These are phyloP conservation scores for Strobilomyces confusus DNA, from an alignment of 768 basidiomycete species.

Conservation along the genomic window DNA sequence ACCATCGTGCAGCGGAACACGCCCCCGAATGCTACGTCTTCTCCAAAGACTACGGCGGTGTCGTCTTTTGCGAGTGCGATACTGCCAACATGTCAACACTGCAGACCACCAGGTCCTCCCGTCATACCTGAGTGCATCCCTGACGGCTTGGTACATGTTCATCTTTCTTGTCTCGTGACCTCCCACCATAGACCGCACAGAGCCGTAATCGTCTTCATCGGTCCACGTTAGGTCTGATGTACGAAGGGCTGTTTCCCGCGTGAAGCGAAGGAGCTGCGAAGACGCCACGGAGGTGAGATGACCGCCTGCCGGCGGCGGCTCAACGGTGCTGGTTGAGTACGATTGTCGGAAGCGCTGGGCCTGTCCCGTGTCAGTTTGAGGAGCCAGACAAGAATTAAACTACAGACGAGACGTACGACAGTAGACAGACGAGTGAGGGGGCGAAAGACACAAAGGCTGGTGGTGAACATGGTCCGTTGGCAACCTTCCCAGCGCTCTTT, in stretches of 20 bases:
- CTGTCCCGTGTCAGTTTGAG: constrained; percentile 1
- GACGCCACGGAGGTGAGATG: constrained; percentile 70
- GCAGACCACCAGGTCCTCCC: background rate
- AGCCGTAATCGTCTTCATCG: constrained; percentile 48
- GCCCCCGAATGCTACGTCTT: constrained; percentile 90
- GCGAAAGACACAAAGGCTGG: constrained; percentile 13
- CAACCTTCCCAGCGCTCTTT: constrained; percentile 1
- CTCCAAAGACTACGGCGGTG: constrained; percentile 84
- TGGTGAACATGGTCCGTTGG: constrained; percentile 22
- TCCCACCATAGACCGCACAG: constrained; percentile 48
- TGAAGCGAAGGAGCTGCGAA: constrained; percentile 58
- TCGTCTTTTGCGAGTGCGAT: constrained; percentile 84
- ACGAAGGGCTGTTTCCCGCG: constrained; percentile 66
- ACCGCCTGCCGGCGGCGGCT: constrained; percentile 77
- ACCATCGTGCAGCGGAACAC: constrained; percentile 95
- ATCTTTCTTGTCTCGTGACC: constrained; percentile 90
- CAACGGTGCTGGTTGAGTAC: constrained; percentile 47
- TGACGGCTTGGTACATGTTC: constrained; percentile 91
- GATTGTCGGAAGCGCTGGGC: constrained; percentile 31
- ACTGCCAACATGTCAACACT: constrained; percentile 36
- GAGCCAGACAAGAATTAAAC: background rate
- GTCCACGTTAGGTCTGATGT: constrained; percentile 72
- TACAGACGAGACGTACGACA: constrained; percentile 13
- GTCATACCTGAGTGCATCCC: constrained; percentile 80
- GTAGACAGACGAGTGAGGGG: constrained; percentile 14